These are phyloP conservation scores for Spatholobus suberectus DNA, from an alignment of 306 rosid species.

Conservation along the genomic window DNA sequence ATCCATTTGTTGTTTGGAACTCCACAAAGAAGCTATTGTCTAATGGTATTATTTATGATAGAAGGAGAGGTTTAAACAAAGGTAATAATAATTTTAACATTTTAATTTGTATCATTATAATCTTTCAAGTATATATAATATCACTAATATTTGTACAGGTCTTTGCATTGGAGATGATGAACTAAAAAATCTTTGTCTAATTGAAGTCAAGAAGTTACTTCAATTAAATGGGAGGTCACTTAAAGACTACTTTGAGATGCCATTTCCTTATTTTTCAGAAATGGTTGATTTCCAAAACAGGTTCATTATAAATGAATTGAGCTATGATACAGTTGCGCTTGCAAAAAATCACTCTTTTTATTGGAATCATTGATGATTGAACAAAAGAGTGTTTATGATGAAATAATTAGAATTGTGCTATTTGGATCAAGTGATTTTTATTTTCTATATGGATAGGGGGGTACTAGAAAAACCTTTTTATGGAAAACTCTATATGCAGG, in stretches of 20 bases:
- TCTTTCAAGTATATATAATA: too few relatives aligned
- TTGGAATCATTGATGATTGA: not conserved
- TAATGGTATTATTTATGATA: not conserved
- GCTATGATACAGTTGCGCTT: not conserved
- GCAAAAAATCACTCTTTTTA: not conserved
- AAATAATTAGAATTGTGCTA: too few relatives aligned
- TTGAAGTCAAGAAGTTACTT: not conserved
- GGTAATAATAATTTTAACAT: too few relatives aligned
- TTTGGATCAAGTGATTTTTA: not conserved
- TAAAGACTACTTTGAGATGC: not conserved
- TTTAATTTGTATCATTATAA: too few relatives aligned
- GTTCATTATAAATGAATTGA: not conserved
- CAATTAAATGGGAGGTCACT: not conserved
- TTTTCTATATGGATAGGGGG: not conserved
- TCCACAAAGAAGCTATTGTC: not conserved
- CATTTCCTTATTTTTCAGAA: not conserved
- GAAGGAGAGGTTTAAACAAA: not conserved
- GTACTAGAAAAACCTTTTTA: not conserved
- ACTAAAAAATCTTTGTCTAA: not conserved
- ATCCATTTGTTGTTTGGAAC: not conserved
- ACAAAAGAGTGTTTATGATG: fast-evolving
- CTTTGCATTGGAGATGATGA: not conserved
- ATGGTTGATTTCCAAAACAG: too few relatives aligned
- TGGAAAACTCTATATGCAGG: not conserved
- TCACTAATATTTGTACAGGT: not conserved